Conservation (phyloP, 345 rosid genomes). For the Firmiana major region DNA sequence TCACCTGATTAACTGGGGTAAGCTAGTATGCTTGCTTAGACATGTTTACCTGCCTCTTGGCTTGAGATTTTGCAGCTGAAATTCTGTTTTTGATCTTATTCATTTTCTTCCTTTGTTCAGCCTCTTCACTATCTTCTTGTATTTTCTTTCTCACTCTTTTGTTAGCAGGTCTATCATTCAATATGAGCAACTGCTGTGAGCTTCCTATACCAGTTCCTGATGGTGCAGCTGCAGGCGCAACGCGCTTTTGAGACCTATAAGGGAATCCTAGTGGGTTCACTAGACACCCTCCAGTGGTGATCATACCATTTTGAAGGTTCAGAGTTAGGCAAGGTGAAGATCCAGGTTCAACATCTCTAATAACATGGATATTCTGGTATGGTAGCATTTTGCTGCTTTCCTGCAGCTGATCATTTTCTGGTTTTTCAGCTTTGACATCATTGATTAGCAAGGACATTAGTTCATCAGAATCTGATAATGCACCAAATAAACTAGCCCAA, state of each 20-base stretch:
- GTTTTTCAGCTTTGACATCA: not conserved
- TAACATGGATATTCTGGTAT: not conserved
- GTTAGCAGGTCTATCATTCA: not conserved
- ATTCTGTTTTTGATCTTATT: slow-evolving; percentile 11
- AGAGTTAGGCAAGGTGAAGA: slow-evolving; percentile 1
- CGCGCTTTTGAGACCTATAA: not conserved
- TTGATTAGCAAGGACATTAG: not conserved
- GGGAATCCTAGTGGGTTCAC: slow-evolving; percentile 5
- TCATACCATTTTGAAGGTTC: not conserved
- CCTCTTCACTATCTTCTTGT: not conserved
- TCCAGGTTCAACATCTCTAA: not conserved
- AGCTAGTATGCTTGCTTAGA: not conserved
- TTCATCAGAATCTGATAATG: not conserved
- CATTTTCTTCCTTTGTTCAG: not conserved
- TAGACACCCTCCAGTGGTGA: not conserved
- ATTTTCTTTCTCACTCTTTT: not conserved
- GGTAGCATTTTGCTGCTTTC: not conserved
- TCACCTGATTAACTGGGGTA: not conserved
- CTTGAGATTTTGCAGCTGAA: not conserved
- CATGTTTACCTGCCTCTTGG: not conserved
- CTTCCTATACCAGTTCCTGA: not conserved
- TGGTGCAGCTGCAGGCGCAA: not conserved
- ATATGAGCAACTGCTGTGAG: not conserved
- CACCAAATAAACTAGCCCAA: not conserved
- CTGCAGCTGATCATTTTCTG: not conserved